Percentiles rank a stretch among this genome's conserved stretches.
phyloP scores from a whole-genome alignment of 2,329 filamentous ascomycete genomes.

The Geosmithia morbida region DNA sequence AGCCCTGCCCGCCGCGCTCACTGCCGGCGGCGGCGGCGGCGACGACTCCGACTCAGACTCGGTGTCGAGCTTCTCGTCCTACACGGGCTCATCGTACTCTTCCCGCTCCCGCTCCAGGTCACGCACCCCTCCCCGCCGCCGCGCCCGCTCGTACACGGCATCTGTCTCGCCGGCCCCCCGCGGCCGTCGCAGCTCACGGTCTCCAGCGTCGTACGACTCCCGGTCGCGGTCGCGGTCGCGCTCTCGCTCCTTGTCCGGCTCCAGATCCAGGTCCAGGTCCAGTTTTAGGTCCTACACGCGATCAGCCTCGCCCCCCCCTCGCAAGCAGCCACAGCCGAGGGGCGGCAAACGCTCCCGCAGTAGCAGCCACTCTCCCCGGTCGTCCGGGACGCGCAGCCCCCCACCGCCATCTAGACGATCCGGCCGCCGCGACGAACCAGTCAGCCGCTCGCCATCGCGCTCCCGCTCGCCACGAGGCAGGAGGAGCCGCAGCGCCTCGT shows the following conservation, averaged over 20 bases:
- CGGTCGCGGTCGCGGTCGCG: not conserved
- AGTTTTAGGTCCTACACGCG: constrained; percentile 20
- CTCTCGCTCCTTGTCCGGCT: not conserved
- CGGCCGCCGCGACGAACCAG: constrained; percentile 9
- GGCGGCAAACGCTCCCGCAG: constrained; percentile 5
- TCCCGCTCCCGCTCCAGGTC: constrained; percentile 33
- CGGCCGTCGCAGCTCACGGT: constrained; percentile 4
- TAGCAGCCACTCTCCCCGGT: constrained; percentile 13
- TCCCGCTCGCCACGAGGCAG: constrained; percentile 11
- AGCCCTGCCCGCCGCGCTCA: constrained; percentile 47
- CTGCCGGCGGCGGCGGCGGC: constrained; percentile 16
- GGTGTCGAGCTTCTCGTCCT: constrained; percentile 66
- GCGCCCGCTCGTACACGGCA: constrained; percentile 17
- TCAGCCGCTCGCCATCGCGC: constrained; percentile 14
- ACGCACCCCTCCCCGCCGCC: constrained; percentile 18
- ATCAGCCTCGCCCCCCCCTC: constrained; percentile 13
- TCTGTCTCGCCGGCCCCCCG: constrained; percentile 8
- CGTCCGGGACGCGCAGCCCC: not conserved
- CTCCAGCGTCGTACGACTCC: not conserved
- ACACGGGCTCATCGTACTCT: constrained; percentile 42
- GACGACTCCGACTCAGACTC: constrained; percentile 55
- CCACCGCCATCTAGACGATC: constrained; percentile 15
- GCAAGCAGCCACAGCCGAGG: not conserved
- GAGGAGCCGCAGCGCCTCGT: constrained; percentile 13
- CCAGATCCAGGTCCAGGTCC: constrained; percentile 3